A percentile compares a stretch with the other conserved stretches of the same genome.
These are phyloP conservation scores for Leccinum insigne DNA, from an alignment of 1,284 basidiomycete species.

Conservation along the genomic window DNA sequence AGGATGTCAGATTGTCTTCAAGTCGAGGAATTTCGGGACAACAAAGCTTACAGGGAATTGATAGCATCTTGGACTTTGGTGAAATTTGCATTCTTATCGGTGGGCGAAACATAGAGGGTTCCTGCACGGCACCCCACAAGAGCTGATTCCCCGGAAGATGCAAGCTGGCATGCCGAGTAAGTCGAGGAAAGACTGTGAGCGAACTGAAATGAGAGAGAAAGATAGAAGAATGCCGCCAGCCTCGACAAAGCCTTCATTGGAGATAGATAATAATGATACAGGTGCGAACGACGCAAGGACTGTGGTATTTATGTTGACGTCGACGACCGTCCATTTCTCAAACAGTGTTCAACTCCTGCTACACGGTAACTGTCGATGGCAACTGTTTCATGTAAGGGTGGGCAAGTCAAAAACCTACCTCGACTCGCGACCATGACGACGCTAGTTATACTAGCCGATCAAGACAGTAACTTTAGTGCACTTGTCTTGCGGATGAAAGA, in stretches of 20 bases:
- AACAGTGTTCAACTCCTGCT: not conserved
- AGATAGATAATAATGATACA: not conserved
- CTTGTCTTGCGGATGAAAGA: not conserved
- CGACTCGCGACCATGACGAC: not conserved
- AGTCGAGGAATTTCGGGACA: not conserved
- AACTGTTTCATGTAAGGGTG: not conserved
- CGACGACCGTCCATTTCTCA: not conserved
- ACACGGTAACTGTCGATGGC: not conserved
- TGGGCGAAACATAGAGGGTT: conserved; percentile 57
- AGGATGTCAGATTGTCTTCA: not conserved
- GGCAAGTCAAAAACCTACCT: not conserved
- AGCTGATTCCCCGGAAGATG: conserved; percentile 40
- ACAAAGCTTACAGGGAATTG: conserved; percentile 42
- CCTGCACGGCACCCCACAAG: conserved; percentile 53
- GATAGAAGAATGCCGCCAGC: not conserved
- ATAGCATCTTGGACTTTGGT: conserved; percentile 54
- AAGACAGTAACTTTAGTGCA: not conserved
- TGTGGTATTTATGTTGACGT: not conserved
- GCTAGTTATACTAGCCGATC: not conserved
- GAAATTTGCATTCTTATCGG: conserved; percentile 47
- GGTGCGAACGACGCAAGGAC: not conserved
- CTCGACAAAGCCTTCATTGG: not conserved
- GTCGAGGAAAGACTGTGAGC: conserved; percentile 42
- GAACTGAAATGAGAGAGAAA: conserved; percentile 7
- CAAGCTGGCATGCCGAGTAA: conserved; percentile 52